phyloP scores from a whole-genome alignment of 2,329 filamentous ascomycete genomes.

The Colletotrichum lentis region DNA sequence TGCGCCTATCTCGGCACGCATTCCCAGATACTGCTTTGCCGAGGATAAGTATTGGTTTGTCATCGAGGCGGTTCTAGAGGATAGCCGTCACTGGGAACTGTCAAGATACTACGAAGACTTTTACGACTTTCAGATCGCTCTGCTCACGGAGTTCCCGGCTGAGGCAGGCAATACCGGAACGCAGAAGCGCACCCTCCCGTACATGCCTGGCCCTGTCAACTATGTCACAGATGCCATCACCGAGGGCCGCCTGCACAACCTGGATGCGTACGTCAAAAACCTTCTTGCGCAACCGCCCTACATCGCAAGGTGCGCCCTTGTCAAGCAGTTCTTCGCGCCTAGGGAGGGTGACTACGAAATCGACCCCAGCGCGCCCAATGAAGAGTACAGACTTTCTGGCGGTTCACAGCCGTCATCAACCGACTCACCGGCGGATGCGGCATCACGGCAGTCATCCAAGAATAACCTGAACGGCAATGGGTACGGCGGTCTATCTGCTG shows the following conservation, averaged over 20 bases:
- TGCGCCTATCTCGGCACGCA: conserved; percentile 82
- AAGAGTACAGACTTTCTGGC: conserved; percentile 78
- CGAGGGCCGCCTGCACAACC: conserved; percentile 87
- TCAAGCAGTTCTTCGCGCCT: conserved; percentile 90
- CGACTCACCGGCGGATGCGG: conserved; percentile 66
- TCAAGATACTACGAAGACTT: conserved; percentile 98
- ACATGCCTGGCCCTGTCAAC: conserved; percentile 97
- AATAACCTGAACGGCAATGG: conserved; percentile 67
- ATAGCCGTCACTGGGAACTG: conserved; percentile 90
- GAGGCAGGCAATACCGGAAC: conserved; percentile 88
- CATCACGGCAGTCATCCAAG: conserved; percentile 71
- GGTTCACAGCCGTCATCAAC: conserved; percentile 73
- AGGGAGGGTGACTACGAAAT: conserved; percentile 93
- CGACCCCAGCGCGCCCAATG: conserved; percentile 69
- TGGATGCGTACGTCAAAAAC: conserved; percentile 96
- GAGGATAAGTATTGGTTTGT: conserved; percentile 99
- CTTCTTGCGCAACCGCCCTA: conserved; percentile 83
- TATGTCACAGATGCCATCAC: conserved; percentile 99
- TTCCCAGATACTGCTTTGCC: conserved; percentile 92
- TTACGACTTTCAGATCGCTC: conserved; percentile 96
- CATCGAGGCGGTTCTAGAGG: conserved; percentile 88
- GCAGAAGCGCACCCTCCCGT: conserved; percentile 84
- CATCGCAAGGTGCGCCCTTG: conserved; percentile 83
- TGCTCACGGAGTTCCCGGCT: conserved; percentile 89
- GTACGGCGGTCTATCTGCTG: conserved; percentile 63